These are phyloP conservation scores for Vanrija sp. DNA, from an alignment of 1,284 basidiomycete species.

Conservation along the genomic window DNA sequence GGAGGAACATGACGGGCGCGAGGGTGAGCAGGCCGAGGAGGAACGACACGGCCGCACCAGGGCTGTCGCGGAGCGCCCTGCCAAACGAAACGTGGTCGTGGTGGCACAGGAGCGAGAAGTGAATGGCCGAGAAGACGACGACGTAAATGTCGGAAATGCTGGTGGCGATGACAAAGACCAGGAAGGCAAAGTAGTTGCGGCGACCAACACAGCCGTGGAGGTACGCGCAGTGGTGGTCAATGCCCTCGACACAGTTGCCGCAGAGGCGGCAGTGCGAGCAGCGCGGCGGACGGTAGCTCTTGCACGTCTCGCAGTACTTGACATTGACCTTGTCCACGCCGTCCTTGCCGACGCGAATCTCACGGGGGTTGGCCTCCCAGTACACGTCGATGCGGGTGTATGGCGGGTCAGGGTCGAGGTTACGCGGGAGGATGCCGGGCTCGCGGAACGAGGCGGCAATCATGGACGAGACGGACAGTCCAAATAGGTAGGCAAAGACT, in stretches of 20 bases:
- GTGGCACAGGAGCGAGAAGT: constrained; percentile 65
- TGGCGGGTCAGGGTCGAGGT: constrained; percentile 78
- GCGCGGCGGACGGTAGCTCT: constrained; percentile 80
- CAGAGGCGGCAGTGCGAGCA: constrained; percentile 93
- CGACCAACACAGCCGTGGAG: constrained; percentile 89
- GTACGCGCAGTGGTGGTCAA: constrained; percentile 87
- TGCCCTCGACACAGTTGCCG: constrained; percentile 86
- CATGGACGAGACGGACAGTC: constrained; percentile 34
- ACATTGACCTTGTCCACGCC: constrained; percentile 77
- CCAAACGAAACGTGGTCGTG: constrained; percentile 57
- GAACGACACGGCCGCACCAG: constrained; percentile 75
- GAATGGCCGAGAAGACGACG: constrained; percentile 74
- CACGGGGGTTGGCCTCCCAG: constrained; percentile 68
- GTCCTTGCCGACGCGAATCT: constrained; percentile 69
- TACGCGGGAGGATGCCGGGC: constrained; percentile 78
- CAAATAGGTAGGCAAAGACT: constrained; percentile 52
- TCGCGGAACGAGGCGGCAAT: constrained; percentile 66
- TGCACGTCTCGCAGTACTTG: constrained; percentile 87
- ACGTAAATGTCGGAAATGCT: constrained; percentile 66
- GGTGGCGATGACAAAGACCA: constrained; percentile 63
- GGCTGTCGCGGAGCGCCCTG: constrained; percentile 58
- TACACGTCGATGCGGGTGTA: constrained; percentile 57
- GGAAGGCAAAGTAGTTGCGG: constrained; percentile 86
- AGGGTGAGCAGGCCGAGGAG: constrained; percentile 63
- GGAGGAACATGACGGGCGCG: constrained; percentile 73